A percentile compares a stretch with the other conserved stretches of the same genome.
Conservation (phyloP, 345 rosid genomes). For the Orychophragmus violaceus region DNA sequence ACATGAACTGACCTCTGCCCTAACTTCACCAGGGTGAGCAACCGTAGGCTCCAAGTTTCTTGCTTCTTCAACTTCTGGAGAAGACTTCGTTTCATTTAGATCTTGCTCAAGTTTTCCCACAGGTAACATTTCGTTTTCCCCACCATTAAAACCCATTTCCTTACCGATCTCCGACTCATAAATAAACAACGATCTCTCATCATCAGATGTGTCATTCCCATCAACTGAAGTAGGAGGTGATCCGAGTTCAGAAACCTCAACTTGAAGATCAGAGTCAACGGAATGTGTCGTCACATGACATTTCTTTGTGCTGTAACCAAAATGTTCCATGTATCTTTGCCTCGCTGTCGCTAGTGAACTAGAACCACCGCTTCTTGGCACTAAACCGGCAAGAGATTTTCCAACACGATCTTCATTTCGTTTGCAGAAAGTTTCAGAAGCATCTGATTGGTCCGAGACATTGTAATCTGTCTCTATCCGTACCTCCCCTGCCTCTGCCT, state of each 20-base stretch:
- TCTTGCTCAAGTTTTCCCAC: conserved; percentile 18
- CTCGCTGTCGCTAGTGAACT: conserved; percentile 38
- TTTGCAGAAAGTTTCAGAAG: conserved; percentile 20
- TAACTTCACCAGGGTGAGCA: conserved; percentile 20
- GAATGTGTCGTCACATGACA: conserved; percentile 59
- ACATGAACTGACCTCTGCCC: conserved; percentile 37
- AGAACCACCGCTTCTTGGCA: conserved; percentile 37
- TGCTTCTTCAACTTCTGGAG: conserved; percentile 19
- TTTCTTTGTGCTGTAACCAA: conserved; percentile 27
- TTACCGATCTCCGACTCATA: conserved; percentile 49
- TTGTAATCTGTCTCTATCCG: conserved; percentile 25
- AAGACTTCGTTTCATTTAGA: conserved; percentile 6
- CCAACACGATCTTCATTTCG: conserved; percentile 18
- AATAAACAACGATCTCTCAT: conserved; percentile 43
- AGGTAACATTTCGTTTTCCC: conserved; percentile 23
- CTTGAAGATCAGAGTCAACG: conserved; percentile 86
- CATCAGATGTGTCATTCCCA: conserved; percentile 46
- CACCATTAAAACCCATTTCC: conserved; percentile 35
- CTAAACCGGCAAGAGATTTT: conserved; percentile 28
- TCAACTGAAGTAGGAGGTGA: conserved; percentile 60
- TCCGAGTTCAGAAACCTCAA: conserved; percentile 79
- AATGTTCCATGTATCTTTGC: conserved; percentile 35
- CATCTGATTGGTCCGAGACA: conserved; percentile 6
- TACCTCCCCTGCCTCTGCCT: conserved; percentile 33
- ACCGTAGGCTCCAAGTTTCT: conserved; percentile 19